Evolutionary conservation across 371 early-diverging fungal genomes (phyloP).

Genomic region (Mortierella sp.): DNA sequence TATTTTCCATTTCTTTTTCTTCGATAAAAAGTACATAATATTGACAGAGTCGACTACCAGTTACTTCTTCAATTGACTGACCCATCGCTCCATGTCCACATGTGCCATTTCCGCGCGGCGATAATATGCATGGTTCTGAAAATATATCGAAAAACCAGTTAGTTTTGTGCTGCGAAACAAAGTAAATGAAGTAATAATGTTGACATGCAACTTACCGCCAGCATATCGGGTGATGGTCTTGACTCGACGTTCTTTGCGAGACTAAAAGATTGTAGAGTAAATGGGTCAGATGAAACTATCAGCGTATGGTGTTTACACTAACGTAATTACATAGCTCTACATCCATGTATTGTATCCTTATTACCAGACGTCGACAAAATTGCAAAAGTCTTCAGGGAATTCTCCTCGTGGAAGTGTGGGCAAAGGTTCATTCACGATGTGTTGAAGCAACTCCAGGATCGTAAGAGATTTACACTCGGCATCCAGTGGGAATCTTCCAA

Average conservation of each 20-base stretch:
- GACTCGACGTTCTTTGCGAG: slow-evolving; percentile 51
- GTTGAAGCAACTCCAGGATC: slow-evolving; percentile 93
- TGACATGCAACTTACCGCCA: slow-evolving; percentile 37
- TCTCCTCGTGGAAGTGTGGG: slow-evolving; percentile 81
- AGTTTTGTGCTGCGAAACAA: not conserved
- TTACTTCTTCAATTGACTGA: slow-evolving; percentile 43
- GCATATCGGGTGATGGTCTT: slow-evolving; percentile 50
- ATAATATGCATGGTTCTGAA: slow-evolving; percentile 68
- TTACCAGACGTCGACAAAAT: slow-evolving; percentile 85
- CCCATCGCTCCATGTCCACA: slow-evolving; percentile 72
- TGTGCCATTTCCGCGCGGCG: slow-evolving; percentile 64
- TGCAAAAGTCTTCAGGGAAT: slow-evolving; percentile 82
- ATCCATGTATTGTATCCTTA: not conserved
- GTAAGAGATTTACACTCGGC: slow-evolving; percentile 82
- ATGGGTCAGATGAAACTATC: not conserved
- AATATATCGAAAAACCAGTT: not conserved
- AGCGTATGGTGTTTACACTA: not conserved
- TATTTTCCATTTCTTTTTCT: not conserved
- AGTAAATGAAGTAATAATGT: not conserved
- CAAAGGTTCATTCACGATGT: slow-evolving; percentile 92
- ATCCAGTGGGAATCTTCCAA: slow-evolving; percentile 92
- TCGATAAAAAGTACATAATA: not conserved
- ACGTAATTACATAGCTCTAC: not conserved
- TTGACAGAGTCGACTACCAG: not conserved
- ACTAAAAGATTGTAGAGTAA: slow-evolving; percentile 11